Percentiles rank a stretch among this genome's conserved stretches.
These are phyloP conservation scores for Neolentinus lepideus DNA, from an alignment of 1,284 basidiomycete genomes.

Conservation along the genomic window DNA sequence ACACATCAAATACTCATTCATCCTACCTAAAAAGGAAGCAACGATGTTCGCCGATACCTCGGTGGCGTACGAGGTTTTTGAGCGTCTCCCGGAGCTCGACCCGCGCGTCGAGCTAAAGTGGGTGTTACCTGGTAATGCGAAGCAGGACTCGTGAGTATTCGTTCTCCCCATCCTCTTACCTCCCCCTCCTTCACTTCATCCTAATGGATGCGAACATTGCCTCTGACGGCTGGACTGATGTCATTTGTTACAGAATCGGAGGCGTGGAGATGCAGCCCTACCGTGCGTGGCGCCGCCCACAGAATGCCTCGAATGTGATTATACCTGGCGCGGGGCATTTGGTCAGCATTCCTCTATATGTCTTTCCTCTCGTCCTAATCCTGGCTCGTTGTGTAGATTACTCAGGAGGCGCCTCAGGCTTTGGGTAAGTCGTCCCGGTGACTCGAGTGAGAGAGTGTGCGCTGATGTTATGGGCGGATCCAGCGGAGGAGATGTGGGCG, in stretches of 20 bases:
- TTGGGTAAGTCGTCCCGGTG: not conserved
- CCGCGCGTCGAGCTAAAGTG: constrained; percentile 42
- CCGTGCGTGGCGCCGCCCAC: not conserved
- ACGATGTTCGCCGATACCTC: constrained; percentile 41
- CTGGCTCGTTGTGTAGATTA: not conserved
- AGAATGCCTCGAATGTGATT: not conserved
- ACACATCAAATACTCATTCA: too few relatives aligned
- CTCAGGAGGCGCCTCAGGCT: not conserved
- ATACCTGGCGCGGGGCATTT: not conserved
- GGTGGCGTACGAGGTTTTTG: constrained; percentile 36
- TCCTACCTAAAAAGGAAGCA: too few relatives aligned
- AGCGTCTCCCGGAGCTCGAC: constrained; percentile 37
- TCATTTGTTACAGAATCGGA: not conserved
- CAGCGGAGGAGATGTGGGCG: not conserved
- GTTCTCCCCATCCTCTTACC: not conserved
- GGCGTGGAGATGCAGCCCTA: not conserved
- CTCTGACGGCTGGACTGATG: not conserved
- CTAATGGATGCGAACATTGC: not conserved
- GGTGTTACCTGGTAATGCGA: constrained; percentile 36
- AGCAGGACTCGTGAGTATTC: not conserved
- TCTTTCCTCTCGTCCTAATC: not conserved
- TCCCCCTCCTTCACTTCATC: not conserved
- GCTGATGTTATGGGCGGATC: not conserved
- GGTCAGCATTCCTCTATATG: not conserved
- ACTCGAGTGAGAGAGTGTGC: not conserved